Base-by-base conservation (phyloP, 495 filamentous ascomycete genomes). In the Letharia columbiana region DNA sequence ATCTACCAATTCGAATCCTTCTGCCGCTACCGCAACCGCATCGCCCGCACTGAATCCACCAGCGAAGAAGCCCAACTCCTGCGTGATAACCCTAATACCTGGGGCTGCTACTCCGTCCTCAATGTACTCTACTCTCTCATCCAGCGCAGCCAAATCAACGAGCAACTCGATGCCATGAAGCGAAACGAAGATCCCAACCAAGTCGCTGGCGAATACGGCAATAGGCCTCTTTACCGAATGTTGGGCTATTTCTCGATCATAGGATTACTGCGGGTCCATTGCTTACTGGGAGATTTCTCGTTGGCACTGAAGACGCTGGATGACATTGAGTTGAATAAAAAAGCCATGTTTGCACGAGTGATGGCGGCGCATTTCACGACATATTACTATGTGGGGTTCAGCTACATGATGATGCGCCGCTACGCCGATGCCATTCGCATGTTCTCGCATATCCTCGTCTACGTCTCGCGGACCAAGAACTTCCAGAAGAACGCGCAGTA, bases 1-100 rank as follows among this genome's bases (percentile, higher is more conserved):
- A 98, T 98, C 79, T 98, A 98, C 83, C 94, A 98, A 77, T 98
- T 98, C 83, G 97, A 98, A 82, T 95, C 91, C 47, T 98, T 98
- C 82, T 98, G 91, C 77, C 88, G 90, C 62, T 96, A 97, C 83
- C 88, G 94, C 71, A 90, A 94, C 70, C 87, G 91, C 45, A 85
- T 97, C 67, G 94, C 94, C 66, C 85, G 91, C 72, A 90, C 91
- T 72, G 85, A 90, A 71, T 88, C 90, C 73, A 87, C 87, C 75
- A 91, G 90, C 72, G 87, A 89, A 74, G 92, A 97, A 75, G 95
- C 92, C 66, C 81, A 87, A 78, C 81, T 96, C 60, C 87, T 98
- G 67, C 87, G 91, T 68, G 94, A 98, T 71, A 96, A 95, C 79
- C 93, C 92, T 42, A 96, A 98, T 78, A 96, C 92, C 57, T 98